Evolutionary conservation across 441 rosid genomes (phyloP).

Genomic region (Pelargonium fulgidum): DNA sequence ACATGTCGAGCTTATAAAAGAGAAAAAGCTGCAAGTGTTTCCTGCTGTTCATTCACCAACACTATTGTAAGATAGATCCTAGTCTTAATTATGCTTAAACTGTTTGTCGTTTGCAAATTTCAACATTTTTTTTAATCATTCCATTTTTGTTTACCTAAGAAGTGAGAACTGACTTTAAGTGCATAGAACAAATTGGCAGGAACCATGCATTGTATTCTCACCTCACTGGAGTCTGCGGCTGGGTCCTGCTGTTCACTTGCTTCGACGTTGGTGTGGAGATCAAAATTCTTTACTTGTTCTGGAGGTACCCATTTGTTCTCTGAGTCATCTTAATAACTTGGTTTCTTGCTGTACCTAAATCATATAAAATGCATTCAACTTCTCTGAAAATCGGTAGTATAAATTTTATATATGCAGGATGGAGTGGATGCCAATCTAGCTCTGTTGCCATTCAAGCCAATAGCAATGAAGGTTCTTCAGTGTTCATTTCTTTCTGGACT

Average conservation of each 20-base stretch:
- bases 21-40: conserved; percentile 54
- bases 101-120: neutral
- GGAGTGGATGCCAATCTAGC: conserved; percentile 48
- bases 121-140: neutral
- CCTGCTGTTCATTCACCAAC: conserved; percentile 69
- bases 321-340: conserved; percentile 1
- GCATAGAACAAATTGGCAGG: conserved; percentile 71
- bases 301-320: conserved; percentile 42
- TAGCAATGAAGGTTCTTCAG: conserved; percentile 69
- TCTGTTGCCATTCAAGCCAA: conserved; percentile 68
- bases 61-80: conserved; percentile 53
- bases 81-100: neutral
- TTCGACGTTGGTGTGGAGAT: conserved; percentile 63
- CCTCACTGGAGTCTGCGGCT: conserved; percentile 80
- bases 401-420: conserved; percentile 40
- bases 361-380: conserved; percentile 5
- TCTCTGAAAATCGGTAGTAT: conserved; percentile 8
- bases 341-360: conserved; percentile 8
- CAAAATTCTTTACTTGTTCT: conserved; percentile 61
- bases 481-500: conserved; percentile 79
- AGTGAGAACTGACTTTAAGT: conserved; percentile 25
- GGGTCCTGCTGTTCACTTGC: conserved; percentile 72
- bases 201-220: conserved; percentile 70
- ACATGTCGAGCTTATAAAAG: conserved; percentile 50
- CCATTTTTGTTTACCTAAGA: neutral